Conservation (phyloP, 192 early-diverging fungal genomes). For the Phycomyces blakesleeanus region DNA sequence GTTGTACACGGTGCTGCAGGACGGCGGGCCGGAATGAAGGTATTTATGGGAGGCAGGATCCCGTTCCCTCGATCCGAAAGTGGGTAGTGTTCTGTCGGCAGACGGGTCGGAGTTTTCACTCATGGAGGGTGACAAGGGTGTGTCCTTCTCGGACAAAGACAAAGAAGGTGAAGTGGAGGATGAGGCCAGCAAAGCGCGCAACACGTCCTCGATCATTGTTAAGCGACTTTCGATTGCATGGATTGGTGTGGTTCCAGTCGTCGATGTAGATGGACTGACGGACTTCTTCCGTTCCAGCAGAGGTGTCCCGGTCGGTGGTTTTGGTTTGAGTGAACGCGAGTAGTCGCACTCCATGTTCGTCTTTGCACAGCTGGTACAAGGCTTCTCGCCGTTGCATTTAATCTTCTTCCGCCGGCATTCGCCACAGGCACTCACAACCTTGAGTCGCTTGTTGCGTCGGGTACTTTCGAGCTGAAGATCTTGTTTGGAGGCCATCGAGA, state of each 20-base stretch:
- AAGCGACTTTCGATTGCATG: slow-evolving; percentile 18
- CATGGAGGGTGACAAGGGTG: neutral
- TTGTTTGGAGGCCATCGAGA: slow-evolving; percentile 1
- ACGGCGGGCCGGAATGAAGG: slow-evolving; percentile 17
- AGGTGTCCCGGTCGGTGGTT: neutral
- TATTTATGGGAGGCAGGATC: neutral
- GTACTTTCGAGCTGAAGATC: slow-evolving; percentile 3
- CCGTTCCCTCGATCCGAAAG: neutral
- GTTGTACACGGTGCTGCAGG: neutral
- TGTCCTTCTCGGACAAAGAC: neutral
- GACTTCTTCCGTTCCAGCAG: neutral
- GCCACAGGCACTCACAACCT: slow-evolving; percentile 20
- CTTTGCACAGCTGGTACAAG: slow-evolving; percentile 22
- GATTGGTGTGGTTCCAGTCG: neutral
- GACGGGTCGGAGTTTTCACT: slow-evolving; percentile 4
- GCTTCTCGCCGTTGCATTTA: slow-evolving; percentile 26
- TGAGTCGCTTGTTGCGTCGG: slow-evolving; percentile 20
- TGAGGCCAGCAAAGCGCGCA: slow-evolving; percentile 8
- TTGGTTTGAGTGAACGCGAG: slow-evolving; percentile 17
- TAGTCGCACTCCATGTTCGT: slow-evolving; percentile 18
- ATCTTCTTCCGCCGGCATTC: slow-evolving; percentile 27
- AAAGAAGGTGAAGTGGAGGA: neutral
- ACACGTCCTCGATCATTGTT: slow-evolving; percentile 19
- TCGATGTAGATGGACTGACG: neutral
- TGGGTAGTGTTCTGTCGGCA: neutral